Percentiles rank a stretch among this genome's conserved stretches.
Evolutionary conservation across 2,329 filamentous ascomycete genomes (phyloP).

Genomic region (Thielaviopsis punctulata): DNA sequence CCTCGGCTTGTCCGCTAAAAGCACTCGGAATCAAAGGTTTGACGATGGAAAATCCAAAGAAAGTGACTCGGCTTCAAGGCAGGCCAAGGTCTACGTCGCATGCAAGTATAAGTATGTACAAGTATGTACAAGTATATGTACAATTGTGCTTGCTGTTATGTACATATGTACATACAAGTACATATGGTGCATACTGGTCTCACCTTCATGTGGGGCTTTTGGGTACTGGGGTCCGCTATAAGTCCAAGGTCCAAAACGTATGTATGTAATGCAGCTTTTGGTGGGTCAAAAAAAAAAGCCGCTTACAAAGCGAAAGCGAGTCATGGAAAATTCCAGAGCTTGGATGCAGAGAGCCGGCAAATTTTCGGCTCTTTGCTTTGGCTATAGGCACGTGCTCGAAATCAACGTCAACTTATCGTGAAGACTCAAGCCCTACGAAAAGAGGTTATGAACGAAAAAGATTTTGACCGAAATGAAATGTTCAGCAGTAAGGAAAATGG

Average conservation of each 20-base stretch:
- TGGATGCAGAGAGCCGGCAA: background rate
- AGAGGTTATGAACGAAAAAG: too few relatives aligned
- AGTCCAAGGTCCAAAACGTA: too few relatives aligned
- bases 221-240: background rate
- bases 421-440: too few relatives aligned
- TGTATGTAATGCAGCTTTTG: background rate
- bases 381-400: background rate
- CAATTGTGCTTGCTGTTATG: too few relatives aligned
- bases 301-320: constrained; percentile 6
- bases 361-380: background rate
- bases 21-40: background rate
- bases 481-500: too few relatives aligned
- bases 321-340: constrained; percentile 15
- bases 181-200: too few relatives aligned
- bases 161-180: too few relatives aligned
- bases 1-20: background rate
- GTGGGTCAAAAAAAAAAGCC: background rate
- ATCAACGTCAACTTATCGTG: background rate
- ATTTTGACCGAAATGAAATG: too few relatives aligned
- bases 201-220: background rate
- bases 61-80: background rate
- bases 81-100: background rate
- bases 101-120: too few relatives aligned
- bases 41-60: background rate
- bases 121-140: too few relatives aligned